Percentiles rank a stretch among this genome's conserved stretches.
Conservation (phyloP, 164 flowering plant species). For the Aristolochia fimbriata region DNA sequence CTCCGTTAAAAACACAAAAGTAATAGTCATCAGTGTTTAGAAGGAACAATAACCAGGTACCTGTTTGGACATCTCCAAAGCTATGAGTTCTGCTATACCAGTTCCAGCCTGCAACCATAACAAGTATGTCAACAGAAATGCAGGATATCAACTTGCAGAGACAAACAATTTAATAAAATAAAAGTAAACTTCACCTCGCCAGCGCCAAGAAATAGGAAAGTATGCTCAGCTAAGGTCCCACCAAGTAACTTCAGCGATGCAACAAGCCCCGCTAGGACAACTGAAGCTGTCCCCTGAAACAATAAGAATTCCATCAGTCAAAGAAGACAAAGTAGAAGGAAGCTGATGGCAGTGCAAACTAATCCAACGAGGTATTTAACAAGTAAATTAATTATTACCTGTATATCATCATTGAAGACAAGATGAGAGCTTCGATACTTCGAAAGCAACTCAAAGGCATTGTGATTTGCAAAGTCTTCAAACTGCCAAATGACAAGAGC, state of each 20-base stretch:
- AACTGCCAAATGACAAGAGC: conserved; percentile 35
- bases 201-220: conserved; percentile 86
- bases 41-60: conserved; percentile 16
- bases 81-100: conserved; percentile 91
- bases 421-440: conserved; percentile 66
- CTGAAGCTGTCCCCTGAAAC: conserved; percentile 84
- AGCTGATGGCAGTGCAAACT: background rate
- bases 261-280: conserved; percentile 83
- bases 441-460: conserved; percentile 69
- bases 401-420: conserved; percentile 92
- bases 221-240: conserved; percentile 67
- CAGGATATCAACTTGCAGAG: background rate
- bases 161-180: background rate
- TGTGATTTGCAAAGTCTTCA: conserved; percentile 94
- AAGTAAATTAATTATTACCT: conserved; percentile 32
- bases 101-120: conserved; percentile 71
- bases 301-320: background rate
- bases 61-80: conserved; percentile 78
- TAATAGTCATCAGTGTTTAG: background rate
- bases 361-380: background rate
- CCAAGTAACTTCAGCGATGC: conserved; percentile 58
- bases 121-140: background rate
- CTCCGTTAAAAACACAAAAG: background rate
- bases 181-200: conserved; percentile 53
- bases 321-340: background rate